phyloP scores from a whole-genome alignment of 495 filamentous ascomycete species.

The Glonium stellatum region DNA sequence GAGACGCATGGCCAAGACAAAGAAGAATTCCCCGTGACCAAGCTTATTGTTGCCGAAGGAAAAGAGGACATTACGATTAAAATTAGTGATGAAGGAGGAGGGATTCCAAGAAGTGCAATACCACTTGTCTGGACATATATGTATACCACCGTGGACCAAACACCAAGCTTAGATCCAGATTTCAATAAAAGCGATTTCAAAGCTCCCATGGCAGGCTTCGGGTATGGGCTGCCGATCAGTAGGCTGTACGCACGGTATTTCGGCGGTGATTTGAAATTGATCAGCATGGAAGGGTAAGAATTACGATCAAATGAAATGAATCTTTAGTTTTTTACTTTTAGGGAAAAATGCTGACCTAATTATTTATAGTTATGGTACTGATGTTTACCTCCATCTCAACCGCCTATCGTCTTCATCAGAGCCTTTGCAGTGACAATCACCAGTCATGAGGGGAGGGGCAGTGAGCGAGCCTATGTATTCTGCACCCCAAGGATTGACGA shows the following conservation, averaged over 20 bases:
- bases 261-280: slow-evolving; percentile 91
- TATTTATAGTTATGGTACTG: slow-evolving; percentile 77
- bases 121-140: slow-evolving; percentile 99
- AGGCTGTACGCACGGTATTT: slow-evolving; percentile 95
- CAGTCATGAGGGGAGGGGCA: slow-evolving; percentile 78
- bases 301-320: too few species aligned
- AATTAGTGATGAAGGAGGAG: slow-evolving; percentile 90
- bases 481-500: slow-evolving; percentile 79
- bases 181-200: slow-evolving; percentile 99
- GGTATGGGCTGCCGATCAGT: slow-evolving; percentile 90
- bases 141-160: slow-evolving; percentile 97
- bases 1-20: slow-evolving; percentile 92
- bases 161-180: slow-evolving; percentile 88
- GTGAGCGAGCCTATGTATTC: slow-evolving; percentile 32
- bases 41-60: slow-evolving; percentile 93
- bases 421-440: slow-evolving; percentile 95
- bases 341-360: neutral
- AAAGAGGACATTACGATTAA: slow-evolving; percentile 99
- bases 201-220: slow-evolving; percentile 97
- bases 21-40: slow-evolving; percentile 91
- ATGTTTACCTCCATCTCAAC: slow-evolving; percentile 97
- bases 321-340: too few species aligned
- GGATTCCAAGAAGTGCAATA: slow-evolving; percentile 83
- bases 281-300: slow-evolving; percentile 97
- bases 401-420: slow-evolving; percentile 90